phyloP scores from a whole-genome alignment of 306 rosid genomes.

The Ceratonia siliqua region DNA sequence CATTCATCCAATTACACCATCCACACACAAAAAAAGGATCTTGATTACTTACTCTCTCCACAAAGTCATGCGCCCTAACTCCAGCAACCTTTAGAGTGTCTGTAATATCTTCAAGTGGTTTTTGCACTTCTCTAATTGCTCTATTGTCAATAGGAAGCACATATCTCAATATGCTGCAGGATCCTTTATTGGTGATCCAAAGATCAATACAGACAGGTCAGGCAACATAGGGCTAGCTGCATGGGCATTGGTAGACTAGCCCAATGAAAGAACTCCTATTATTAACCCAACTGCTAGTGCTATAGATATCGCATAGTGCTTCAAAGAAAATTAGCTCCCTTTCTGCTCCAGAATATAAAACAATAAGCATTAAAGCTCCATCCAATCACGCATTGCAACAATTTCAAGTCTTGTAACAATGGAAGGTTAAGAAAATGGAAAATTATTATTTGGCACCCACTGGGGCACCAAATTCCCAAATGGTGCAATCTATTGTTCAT shows the following conservation, averaged over 20 bases:
- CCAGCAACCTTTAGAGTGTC: conserved; percentile 91
- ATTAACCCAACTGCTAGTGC: conserved; percentile 79
- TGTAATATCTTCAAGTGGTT: conserved; percentile 93
- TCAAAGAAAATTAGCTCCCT: conserved; percentile 58
- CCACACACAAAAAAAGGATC: conserved; percentile 15
- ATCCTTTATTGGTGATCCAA: conserved; percentile 96
- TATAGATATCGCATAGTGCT: conserved; percentile 72
- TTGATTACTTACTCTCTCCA: conserved; percentile 73
- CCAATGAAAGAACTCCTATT: conserved; percentile 80
- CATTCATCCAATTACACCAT: too few relatives aligned
- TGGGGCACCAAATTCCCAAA: too few relatives aligned
- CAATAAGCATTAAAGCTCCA: conserved; percentile 10
- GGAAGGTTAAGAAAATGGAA: too few relatives aligned
- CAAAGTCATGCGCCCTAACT: conserved; percentile 85
- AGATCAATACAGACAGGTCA: conserved; percentile 77
- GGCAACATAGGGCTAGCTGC: conserved; percentile 71
- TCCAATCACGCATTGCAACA: conserved; percentile 9
- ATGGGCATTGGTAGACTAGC: conserved; percentile 50
- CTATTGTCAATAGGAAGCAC: conserved; percentile 91
- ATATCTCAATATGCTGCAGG: conserved; percentile 89
- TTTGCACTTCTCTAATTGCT: conserved; percentile 95
- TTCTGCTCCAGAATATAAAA: conserved; percentile 53
- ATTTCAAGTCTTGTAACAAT: too few relatives aligned
- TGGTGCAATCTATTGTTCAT: too few relatives aligned
- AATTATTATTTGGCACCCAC: too few relatives aligned